phyloP scores from a whole-genome alignment of 2,329 filamentous ascomycete genomes.

The Phoma herbarum region DNA sequence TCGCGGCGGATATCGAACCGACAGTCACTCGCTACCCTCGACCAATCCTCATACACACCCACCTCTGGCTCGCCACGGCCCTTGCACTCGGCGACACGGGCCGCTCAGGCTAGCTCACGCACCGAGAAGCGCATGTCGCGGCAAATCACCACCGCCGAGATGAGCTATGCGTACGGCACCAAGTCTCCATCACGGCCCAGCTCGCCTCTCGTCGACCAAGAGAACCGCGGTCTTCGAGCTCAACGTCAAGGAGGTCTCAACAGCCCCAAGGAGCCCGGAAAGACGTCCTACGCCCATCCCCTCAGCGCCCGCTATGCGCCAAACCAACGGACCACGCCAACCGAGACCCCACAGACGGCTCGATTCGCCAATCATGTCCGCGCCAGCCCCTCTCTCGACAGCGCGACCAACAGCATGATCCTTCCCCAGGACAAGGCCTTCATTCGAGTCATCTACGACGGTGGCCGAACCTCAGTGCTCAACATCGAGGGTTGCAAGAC shows the following conservation, averaged over 20 bases:
- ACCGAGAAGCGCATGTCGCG: conserved; percentile 59
- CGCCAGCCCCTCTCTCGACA: conserved; percentile 84
- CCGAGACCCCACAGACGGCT: conserved; percentile 69
- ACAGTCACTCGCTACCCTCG: conserved; percentile 86
- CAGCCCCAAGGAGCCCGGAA: conserved; percentile 62
- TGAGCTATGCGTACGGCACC: conserved; percentile 55
- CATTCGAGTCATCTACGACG: conserved; percentile 92
- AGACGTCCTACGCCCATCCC: conserved; percentile 64
- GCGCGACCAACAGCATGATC: conserved; percentile 77
- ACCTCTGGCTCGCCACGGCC: conserved; percentile 72
- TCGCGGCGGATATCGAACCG: conserved; percentile 76
- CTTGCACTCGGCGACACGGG: conserved; percentile 60
- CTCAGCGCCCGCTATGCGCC: conserved; percentile 58
- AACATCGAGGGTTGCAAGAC: conserved; percentile 92
- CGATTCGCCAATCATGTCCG: conserved; percentile 75
- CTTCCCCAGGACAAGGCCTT: conserved; percentile 86
- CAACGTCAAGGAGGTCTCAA: conserved; percentile 68
- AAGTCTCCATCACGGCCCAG: conserved; percentile 73
- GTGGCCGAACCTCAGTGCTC: conserved; percentile 89
- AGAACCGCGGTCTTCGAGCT: conserved; percentile 60
- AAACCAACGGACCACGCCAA: conserved; percentile 61
- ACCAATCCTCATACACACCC: conserved; percentile 68
- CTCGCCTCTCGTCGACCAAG: conserved; percentile 72
- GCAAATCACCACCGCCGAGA: conserved; percentile 55
- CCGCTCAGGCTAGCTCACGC: conserved; percentile 54